Conservation (phyloP, 352 stramenopile species). For the Globisporangium splendens region DNA sequence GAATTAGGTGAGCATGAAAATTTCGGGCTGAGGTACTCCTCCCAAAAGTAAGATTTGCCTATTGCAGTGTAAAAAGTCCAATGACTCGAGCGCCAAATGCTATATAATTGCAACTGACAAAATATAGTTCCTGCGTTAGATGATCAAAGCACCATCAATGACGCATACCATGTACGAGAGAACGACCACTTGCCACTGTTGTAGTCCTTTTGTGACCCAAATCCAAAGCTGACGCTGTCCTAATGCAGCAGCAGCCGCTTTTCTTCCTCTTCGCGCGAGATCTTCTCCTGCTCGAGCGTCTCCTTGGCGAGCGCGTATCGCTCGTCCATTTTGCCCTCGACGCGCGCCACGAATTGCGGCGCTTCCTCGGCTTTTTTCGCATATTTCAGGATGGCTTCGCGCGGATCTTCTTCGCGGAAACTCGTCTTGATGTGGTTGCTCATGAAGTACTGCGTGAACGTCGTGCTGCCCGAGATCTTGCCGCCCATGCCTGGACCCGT, state of each 20-base stretch:
- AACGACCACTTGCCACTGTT: too few relatives aligned
- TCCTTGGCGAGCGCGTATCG: conserved; percentile 70
- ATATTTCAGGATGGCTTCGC: conserved; percentile 85
- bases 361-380: conserved; percentile 69
- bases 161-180: too few relatives aligned
- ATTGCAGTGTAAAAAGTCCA: too few relatives aligned
- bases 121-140: too few relatives aligned
- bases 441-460: conserved; percentile 88
- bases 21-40: too few relatives aligned
- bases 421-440: conserved; percentile 82
- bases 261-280: conserved; percentile 75
- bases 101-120: too few relatives aligned
- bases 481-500: conserved; percentile 75
- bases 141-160: too few relatives aligned
- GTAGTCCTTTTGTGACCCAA: neutral
- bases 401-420: conserved; percentile 83
- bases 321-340: conserved; percentile 58
- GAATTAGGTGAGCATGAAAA: neutral
- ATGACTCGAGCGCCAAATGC: too few relatives aligned
- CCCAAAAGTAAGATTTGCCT: too few relatives aligned
- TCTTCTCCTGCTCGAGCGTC: conserved; percentile 78
- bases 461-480: conserved; percentile 75
- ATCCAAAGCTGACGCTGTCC: neutral
- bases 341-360: conserved; percentile 61
- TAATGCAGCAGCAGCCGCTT: conserved; percentile 68